These are phyloP conservation scores for Backusella morwellensis DNA, from an alignment of 192 early-diverging fungal species.

Conservation along the genomic window DNA sequence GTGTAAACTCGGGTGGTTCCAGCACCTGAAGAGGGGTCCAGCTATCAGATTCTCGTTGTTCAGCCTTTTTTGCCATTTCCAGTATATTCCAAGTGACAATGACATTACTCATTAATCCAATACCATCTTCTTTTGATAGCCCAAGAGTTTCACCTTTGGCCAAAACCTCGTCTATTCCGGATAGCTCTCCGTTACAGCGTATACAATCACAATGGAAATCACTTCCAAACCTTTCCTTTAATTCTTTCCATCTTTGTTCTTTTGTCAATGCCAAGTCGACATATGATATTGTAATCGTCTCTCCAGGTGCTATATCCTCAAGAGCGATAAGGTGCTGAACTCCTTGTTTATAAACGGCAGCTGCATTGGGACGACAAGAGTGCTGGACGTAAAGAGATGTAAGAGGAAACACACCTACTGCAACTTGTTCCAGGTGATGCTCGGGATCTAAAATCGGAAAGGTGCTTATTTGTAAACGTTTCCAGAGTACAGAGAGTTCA, in stretches of 20 bases:
- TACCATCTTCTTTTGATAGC: not conserved
- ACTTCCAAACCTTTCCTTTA: conserved; percentile 15
- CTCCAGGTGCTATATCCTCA: conserved; percentile 48
- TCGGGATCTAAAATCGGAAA: conserved; percentile 28
- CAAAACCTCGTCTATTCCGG: conserved; percentile 12
- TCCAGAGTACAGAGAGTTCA: conserved; percentile 10
- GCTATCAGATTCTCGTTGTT: not conserved
- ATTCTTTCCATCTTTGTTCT: not conserved
- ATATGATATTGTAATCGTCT: conserved; percentile 58
- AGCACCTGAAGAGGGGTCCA: not conserved
- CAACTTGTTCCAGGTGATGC: conserved; percentile 9
- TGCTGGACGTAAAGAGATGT: conserved; percentile 61
- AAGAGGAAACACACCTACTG: conserved; percentile 40
- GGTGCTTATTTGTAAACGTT: not conserved
- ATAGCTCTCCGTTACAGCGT: conserved; percentile 9
- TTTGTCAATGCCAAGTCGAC: conserved; percentile 48
- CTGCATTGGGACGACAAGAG: conserved; percentile 64
- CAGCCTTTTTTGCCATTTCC: conserved; percentile 4
- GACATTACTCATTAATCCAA: not conserved
- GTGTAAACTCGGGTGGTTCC: conserved; percentile 23
- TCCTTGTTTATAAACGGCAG: conserved; percentile 51
- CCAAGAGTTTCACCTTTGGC: not conserved
- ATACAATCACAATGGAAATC: conserved; percentile 21
- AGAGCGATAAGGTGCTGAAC: conserved; percentile 50
- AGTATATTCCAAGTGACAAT: conserved; percentile 8